Percentiles rank a stretch among this genome's conserved stretches.
These are phyloP conservation scores for Saccharomycopsis selenospora DNA, from an alignment of 805 yeast genomes.

Conservation along the genomic window DNA sequence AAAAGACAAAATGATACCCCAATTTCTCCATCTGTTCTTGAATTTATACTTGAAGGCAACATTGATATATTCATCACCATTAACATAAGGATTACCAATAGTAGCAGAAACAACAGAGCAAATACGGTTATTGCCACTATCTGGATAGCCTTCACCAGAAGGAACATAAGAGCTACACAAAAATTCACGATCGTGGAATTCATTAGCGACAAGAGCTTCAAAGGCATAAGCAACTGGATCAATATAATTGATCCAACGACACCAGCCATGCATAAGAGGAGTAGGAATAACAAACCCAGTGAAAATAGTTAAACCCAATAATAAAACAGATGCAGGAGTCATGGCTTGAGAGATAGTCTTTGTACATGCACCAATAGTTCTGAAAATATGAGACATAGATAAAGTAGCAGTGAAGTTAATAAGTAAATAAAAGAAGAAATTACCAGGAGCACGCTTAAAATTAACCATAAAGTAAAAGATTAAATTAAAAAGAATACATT, in stretches of 20 bases:
- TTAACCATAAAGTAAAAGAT: slow-evolving; percentile 47
- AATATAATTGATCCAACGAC: slow-evolving; percentile 39
- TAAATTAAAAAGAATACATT: slow-evolving; percentile 42
- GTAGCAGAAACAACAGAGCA: slow-evolving; percentile 47
- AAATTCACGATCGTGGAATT: slow-evolving; percentile 33
- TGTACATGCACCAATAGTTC: slow-evolving; percentile 36
- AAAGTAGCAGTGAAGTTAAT: slow-evolving; percentile 38
- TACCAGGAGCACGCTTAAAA: slow-evolving; percentile 44
- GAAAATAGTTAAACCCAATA: slow-evolving; percentile 33
- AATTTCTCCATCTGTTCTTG: slow-evolving; percentile 53
- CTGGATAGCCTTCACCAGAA: slow-evolving; percentile 35
- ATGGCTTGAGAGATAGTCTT: slow-evolving; percentile 35
- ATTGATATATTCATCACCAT: slow-evolving; percentile 40
- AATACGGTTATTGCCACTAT: slow-evolving; percentile 27
- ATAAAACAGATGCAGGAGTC: slow-evolving; percentile 38
- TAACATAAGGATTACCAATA: slow-evolving; percentile 39
- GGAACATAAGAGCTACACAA: slow-evolving; percentile 36
- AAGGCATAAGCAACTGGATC: slow-evolving; percentile 38
- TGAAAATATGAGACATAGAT: slow-evolving; percentile 34
- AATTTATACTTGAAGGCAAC: slow-evolving; percentile 36
- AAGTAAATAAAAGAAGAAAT: slow-evolving; percentile 46
- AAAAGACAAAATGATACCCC: slow-evolving; percentile 52
- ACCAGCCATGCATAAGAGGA: slow-evolving; percentile 39
- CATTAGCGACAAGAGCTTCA: slow-evolving; percentile 40
- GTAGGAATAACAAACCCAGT: slow-evolving; percentile 40